A percentile compares a stretch with the other conserved stretches of the same genome.
These are phyloP conservation scores for Triglochin maritima DNA, from an alignment of 106 monocot genomes.

Conservation along the genomic window DNA sequence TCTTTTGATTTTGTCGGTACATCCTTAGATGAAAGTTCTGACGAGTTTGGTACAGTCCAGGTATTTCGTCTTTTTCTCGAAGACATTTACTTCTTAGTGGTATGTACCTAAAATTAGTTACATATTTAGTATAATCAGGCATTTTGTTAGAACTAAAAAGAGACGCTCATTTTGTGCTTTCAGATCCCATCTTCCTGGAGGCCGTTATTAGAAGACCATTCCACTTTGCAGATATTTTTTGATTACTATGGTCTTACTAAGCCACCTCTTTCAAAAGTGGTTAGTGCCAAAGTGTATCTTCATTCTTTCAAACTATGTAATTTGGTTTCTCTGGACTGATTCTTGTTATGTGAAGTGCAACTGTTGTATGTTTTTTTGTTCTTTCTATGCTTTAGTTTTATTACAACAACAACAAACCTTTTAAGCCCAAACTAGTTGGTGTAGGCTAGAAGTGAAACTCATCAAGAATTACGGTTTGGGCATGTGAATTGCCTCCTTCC, in stretches of 20 bases:
- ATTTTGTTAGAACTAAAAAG: neutral
- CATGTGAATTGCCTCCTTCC: too few species aligned
- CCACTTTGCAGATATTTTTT: conserved; percentile 90
- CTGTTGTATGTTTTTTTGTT: too few species aligned
- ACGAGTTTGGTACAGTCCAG: conserved; percentile 97
- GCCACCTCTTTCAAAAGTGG: conserved; percentile 89
- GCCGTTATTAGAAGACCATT: conserved; percentile 64
- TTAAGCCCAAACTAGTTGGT: too few species aligned
- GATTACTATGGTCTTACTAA: conserved; percentile 72
- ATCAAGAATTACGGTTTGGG: too few species aligned
- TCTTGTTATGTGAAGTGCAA: too few species aligned
- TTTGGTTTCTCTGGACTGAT: neutral
- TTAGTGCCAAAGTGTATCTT: conserved; percentile 10
- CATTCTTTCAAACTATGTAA: neutral
- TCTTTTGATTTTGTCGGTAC: conserved; percentile 95
- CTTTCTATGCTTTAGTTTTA: too few species aligned
- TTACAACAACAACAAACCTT: too few species aligned
- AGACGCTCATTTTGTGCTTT: conserved; percentile 1
- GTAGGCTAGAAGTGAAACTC: too few species aligned
- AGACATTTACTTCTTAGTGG: neutral
- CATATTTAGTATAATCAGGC: neutral
- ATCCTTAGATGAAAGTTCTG: conserved; percentile 95
- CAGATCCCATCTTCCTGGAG: conserved; percentile 93
- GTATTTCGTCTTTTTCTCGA: conserved; percentile 26
- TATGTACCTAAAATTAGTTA: neutral